Percentiles rank a stretch among this genome's conserved stretches.
Evolutionary conservation across 805 yeast genomes (phyloP).

Genomic region (Candida dendrica): DNA sequence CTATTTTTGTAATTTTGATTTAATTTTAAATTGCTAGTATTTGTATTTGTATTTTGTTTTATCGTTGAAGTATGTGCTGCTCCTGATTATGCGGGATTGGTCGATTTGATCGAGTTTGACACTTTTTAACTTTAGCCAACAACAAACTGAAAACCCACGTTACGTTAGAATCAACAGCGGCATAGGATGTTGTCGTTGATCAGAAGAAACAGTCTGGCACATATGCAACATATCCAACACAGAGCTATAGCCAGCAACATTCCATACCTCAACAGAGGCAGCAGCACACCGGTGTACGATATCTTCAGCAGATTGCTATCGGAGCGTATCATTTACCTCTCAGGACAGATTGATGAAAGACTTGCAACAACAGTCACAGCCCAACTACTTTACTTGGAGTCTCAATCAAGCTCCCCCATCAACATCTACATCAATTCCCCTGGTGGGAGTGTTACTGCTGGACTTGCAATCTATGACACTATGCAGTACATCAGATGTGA

Average conservation of each 20-base stretch:
- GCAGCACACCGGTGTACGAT: neutral
- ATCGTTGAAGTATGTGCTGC: too few species aligned
- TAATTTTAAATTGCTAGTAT: too few species aligned
- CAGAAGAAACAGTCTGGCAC: too few species aligned
- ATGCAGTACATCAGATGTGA: conserved; percentile 26
- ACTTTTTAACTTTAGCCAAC: too few species aligned
- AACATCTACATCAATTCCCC: conserved; percentile 24
- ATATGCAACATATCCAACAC: neutral
- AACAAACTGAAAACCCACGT: too few species aligned
- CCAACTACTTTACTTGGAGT: conserved; percentile 16
- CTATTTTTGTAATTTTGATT: too few species aligned
- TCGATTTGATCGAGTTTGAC: too few species aligned
- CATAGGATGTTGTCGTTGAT: too few species aligned
- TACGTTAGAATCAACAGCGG: too few species aligned
- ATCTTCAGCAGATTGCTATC: neutral
- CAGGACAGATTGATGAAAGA: neutral
- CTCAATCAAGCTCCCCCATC: conserved; percentile 17
- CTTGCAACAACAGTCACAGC: neutral
- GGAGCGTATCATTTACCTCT: neutral
- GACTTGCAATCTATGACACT: conserved; percentile 27
- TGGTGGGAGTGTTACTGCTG: conserved; percentile 27
- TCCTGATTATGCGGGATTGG: too few species aligned
- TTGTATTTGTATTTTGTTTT: too few species aligned
- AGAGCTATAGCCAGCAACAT: neutral
- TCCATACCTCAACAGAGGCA: neutral